Conservation (phyloP, 1,284 basidiomycete genomes). For the Somion occarium region DNA sequence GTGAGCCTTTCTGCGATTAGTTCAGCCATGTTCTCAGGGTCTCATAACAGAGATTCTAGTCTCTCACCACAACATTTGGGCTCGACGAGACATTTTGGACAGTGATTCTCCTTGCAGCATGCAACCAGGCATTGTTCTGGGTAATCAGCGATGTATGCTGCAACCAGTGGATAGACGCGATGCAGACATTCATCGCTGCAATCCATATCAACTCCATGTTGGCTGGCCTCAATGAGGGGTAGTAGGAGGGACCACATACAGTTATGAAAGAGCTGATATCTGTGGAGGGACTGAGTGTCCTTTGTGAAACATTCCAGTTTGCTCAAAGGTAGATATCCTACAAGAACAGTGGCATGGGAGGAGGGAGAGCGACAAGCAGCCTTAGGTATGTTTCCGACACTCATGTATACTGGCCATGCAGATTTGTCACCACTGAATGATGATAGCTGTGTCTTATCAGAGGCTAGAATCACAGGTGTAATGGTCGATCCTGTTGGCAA, state of each 20-base stretch:
- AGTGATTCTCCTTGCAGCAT: slow-evolving; percentile 19
- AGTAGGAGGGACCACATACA: slow-evolving; percentile 15
- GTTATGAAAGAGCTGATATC: slow-evolving; percentile 18
- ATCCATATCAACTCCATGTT: slow-evolving; percentile 9
- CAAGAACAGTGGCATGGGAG: slow-evolving; percentile 15
- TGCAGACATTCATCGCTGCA: slow-evolving; percentile 16
- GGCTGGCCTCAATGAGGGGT: slow-evolving; percentile 9
- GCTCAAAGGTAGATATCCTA: slow-evolving; percentile 20
- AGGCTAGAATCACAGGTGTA: slow-evolving; percentile 16
- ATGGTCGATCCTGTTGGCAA: slow-evolving; percentile 11
- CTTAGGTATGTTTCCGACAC: slow-evolving; percentile 21
- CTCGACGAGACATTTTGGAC: slow-evolving; percentile 15
- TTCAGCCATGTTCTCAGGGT: background rate
- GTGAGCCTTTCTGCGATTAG: background rate
- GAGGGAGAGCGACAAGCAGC: slow-evolving; percentile 12
- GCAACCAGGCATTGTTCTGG: slow-evolving; percentile 24
- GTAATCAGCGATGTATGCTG: slow-evolving; percentile 19
- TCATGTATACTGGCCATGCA: slow-evolving; percentile 22
- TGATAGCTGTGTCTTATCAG: slow-evolving; percentile 19
- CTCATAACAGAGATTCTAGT: slow-evolving; percentile 7
- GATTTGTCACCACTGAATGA: slow-evolving; percentile 19
- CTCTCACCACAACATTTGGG: slow-evolving; percentile 11
- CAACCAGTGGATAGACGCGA: slow-evolving; percentile 16
- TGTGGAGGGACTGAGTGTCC: background rate
- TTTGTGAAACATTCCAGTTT: slow-evolving; percentile 12